A percentile compares a stretch with the other conserved stretches of the same genome.
These are phyloP conservation scores for Mycosphaerella sp. DNA, from an alignment of 2,329 filamentous ascomycete species.

Conservation along the genomic window DNA sequence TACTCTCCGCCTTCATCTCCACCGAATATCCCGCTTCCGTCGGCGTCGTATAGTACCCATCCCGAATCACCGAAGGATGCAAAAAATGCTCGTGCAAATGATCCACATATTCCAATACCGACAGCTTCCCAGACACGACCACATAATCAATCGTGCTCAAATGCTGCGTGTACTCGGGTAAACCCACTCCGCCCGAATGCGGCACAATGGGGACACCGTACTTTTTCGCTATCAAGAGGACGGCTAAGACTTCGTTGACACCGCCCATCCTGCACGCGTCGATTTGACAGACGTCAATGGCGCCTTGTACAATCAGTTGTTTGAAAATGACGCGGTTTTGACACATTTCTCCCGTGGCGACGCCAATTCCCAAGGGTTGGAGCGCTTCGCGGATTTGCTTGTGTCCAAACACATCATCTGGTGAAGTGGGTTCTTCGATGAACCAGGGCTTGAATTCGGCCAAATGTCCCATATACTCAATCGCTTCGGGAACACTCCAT, in stretches of 20 bases:
- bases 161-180: slow-evolving; percentile 93
- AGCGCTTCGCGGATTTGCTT: slow-evolving; percentile 77
- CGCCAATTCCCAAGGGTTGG: slow-evolving; percentile 66
- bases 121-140: slow-evolving; percentile 68
- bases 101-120: slow-evolving; percentile 81
- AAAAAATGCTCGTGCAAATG: slow-evolving; percentile 91
- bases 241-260: slow-evolving; percentile 87
- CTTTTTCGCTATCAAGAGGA: slow-evolving; percentile 77
- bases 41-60: slow-evolving; percentile 84
- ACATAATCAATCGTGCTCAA: slow-evolving; percentile 90
- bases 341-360: slow-evolving; percentile 91
- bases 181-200: slow-evolving; percentile 79
- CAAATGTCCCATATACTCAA: slow-evolving; percentile 77
- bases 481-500: slow-evolving; percentile 85
- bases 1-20: slow-evolving; percentile 85
- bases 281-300: slow-evolving; percentile 83
- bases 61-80: slow-evolving; percentile 70
- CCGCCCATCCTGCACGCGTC: slow-evolving; percentile 86
- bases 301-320: slow-evolving; percentile 71
- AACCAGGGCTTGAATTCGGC: slow-evolving; percentile 74
- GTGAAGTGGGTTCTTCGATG: slow-evolving; percentile 88
- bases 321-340: slow-evolving; percentile 94
- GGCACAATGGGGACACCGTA: slow-evolving; percentile 76
- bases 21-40: slow-evolving; percentile 80
- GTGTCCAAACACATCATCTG: slow-evolving; percentile 85